Conservation (phyloP, 2,329 filamentous ascomycete species). For the Calonectria pseudoturangicola region DNA sequence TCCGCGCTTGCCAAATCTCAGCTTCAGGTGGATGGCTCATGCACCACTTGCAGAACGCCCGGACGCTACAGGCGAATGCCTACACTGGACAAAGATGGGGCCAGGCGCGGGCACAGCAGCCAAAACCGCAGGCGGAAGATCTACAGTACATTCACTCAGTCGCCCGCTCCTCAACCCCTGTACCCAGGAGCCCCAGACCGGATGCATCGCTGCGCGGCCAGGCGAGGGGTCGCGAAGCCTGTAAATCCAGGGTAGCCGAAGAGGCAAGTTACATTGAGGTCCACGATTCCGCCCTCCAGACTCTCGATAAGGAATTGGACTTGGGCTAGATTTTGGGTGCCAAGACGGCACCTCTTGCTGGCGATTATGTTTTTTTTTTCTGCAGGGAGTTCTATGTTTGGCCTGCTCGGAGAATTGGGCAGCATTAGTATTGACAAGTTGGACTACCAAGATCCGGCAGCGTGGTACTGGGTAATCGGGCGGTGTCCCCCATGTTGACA, state of each 20-base stretch:
- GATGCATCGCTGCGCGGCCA: constrained; percentile 37
- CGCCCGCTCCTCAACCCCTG: constrained; percentile 31
- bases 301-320: constrained; percentile 17
- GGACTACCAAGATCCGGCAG: constrained; percentile 39
- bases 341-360: constrained; percentile 5
- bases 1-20: constrained; percentile 34
- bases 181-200: constrained; percentile 40
- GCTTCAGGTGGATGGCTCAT: constrained; percentile 37
- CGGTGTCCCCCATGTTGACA: constrained; percentile 15
- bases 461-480: constrained; percentile 41
- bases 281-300: constrained; percentile 26
- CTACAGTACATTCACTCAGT: constrained; percentile 36
- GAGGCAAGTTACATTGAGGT: constrained; percentile 36
- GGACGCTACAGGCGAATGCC: constrained; percentile 25
- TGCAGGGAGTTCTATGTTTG: neutral
- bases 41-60: constrained; percentile 26
- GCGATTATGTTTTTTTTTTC: no score
- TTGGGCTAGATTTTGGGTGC: neutral
- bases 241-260: constrained; percentile 24
- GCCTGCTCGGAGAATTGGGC: constrained; percentile 28
- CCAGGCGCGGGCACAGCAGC: constrained; percentile 4
- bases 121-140: constrained; percentile 36
- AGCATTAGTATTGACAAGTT: constrained; percentile 33
- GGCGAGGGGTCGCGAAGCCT: constrained; percentile 37
- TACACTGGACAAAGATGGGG: constrained; percentile 17